A percentile compares a stretch with the other conserved stretches of the same genome.
phyloP scores from a whole-genome alignment of 176 grass and related monocot species.

The Typha latifolia region DNA sequence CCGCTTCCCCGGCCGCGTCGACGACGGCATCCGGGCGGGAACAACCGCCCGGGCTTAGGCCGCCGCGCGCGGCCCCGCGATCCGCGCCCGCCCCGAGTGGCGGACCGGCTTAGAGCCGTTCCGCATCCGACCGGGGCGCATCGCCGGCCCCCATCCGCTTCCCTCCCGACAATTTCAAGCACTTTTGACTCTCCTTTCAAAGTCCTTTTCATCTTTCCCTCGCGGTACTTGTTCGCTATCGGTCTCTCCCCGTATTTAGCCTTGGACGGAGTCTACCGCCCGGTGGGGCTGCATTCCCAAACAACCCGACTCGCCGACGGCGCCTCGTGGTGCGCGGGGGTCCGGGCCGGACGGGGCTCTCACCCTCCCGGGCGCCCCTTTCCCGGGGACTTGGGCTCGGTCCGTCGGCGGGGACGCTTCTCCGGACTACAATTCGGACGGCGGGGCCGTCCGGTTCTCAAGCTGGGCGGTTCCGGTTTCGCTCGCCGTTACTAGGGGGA shows the following conservation, averaged over 20 bases:
- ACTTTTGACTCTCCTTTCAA: too few relatives aligned
- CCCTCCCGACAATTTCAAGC: too few relatives aligned
- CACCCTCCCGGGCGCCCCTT: slow-evolving; percentile 55
- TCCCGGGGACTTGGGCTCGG: slow-evolving; percentile 32
- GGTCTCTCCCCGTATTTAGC: slow-evolving; percentile 41
- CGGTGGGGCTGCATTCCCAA: too few relatives aligned
- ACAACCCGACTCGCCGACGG: slow-evolving; percentile 16
- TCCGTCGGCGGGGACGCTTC: background rate
- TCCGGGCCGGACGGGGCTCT: slow-evolving; percentile 54
- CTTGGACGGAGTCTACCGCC: too few relatives aligned
- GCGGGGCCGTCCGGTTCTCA: slow-evolving; percentile 26
- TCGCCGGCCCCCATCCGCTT: too few relatives aligned
- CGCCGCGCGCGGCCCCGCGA: too few relatives aligned
- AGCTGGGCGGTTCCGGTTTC: slow-evolving; percentile 35
- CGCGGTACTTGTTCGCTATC: slow-evolving; percentile 42
- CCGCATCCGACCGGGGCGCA: too few relatives aligned
- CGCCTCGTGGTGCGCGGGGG: slow-evolving; percentile 50
- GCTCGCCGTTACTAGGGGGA: slow-evolving; percentile 49
- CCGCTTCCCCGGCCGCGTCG: too few relatives aligned
- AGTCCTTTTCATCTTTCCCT: slow-evolving; percentile 45
- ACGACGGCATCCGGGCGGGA: too few relatives aligned
- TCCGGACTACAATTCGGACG: too few relatives aligned
- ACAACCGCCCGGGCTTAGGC: background rate
- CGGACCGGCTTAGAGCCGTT: too few relatives aligned
- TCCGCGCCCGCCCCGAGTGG: too few relatives aligned